Base-by-base conservation (phyloP, 2,329 filamentous ascomycete species). In the Emergomyces pasteurianus region DNA sequence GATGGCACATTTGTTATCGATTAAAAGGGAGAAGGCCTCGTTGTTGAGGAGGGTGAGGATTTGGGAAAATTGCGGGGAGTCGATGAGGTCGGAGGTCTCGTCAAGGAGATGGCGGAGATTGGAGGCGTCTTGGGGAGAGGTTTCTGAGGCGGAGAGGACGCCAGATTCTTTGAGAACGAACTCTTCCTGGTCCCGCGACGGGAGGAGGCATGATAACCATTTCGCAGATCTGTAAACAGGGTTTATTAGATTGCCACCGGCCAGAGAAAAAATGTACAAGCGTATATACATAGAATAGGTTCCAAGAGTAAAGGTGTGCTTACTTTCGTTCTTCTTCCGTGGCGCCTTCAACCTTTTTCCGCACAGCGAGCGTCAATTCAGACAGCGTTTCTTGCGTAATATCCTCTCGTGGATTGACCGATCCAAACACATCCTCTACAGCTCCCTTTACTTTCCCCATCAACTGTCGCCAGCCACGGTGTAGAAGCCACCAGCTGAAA, bases 401-500 rank as follows among this genome's bases (percentile, higher is more conserved):
- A 64, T 95, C 87, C 69, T 97, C 92, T 57, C 92, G 85, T 1
- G 92, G 92, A 72, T 91, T 96, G 57, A 96, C 79, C 63, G 84
- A 81, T n/a, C 90, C 90, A 73, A 96, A 97, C 28, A 92, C 88
- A 59, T 95, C 88, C 67, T 87, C 87, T 28, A 99, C 94, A 3
- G 91, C 91, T n/a, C 80, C 78, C 71, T 91, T 86, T 55, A 99
- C 92, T 65, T 86, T 88, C 61, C 85, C 80, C 81, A 91, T 87
- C 61, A 97, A 78, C 61, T 91, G 85, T 65, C 86, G 84, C 86
- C 91, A 97, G 50, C 94, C 94, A 65, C 85, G 85, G 75, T 99
- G 92, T 55, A 99, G 80, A 54, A 99, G 78, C 92, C 92, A 99
- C 94, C 94, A 99, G 75, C 90, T 96, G 73, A 97, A 95, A 47